A percentile compares a stretch with the other conserved stretches of the same genome.
These are phyloP conservation scores for Mortierella claussenii DNA, from an alignment of 192 early-diverging fungal species.

Conservation along the genomic window DNA sequence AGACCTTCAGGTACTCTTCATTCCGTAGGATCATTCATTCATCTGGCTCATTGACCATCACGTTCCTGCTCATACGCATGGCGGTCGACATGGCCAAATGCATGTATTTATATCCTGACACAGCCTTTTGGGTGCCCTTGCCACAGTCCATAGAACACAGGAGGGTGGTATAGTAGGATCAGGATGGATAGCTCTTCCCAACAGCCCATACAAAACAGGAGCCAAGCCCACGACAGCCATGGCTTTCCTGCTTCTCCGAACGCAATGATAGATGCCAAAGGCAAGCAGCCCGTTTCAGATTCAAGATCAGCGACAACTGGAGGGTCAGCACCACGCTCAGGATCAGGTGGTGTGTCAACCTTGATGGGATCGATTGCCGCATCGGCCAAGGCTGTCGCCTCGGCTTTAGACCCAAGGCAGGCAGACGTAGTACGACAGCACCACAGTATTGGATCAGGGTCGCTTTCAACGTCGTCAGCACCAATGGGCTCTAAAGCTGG, in stretches of 20 bases:
- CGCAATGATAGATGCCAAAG: background rate
- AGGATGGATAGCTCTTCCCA: background rate
- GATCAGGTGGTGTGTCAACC: background rate
- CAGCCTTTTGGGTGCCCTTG: too few relatives aligned
- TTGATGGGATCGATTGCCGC: constrained; percentile 15
- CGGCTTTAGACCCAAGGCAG: constrained; percentile 37
- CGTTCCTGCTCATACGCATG: too few relatives aligned
- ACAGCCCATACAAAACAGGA: background rate
- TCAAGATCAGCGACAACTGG: background rate
- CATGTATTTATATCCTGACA: too few relatives aligned
- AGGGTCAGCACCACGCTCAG: background rate
- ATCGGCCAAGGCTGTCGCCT: constrained; percentile 24
- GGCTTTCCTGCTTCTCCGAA: background rate
- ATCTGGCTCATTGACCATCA: too few relatives aligned
- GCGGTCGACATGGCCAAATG: too few relatives aligned
- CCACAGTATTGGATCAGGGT: constrained; percentile 8
- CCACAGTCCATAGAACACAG: too few relatives aligned
- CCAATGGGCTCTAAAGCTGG: constrained; percentile 10
- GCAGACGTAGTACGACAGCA: constrained; percentile 12
- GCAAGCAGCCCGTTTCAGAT: constrained; percentile 2
- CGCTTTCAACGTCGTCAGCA: background rate
- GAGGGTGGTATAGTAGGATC: too few relatives aligned
- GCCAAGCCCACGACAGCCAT: background rate
- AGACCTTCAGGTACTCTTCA: too few relatives aligned
- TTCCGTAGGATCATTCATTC: too few relatives aligned